Base-by-base conservation (phyloP, 352 stramenopile genomes). In the Phytopythium aichiense region DNA sequence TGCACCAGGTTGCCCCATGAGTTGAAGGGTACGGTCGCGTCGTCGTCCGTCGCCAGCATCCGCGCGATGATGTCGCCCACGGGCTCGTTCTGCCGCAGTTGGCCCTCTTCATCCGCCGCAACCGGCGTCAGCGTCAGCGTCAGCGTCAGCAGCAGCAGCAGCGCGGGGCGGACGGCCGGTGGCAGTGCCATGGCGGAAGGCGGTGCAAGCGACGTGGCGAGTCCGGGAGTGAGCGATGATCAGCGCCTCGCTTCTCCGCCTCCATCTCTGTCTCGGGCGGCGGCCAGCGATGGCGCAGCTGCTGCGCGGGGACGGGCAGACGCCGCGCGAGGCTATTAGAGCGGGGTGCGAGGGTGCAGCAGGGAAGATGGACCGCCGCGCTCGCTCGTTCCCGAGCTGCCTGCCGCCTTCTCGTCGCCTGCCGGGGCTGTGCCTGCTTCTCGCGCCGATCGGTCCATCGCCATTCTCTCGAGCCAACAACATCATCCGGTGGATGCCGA, bases 11-110 rank as follows among this genome's bases (percentile, higher is more conserved):
- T 67, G 40, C 64, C 67, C 60, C 60, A 66, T 16, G 66, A 78
- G 42, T 67, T 66, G 55, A 86, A 86, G n/a, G 77, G 77, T 40
- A 79, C 63, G 16, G 63, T 67, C 0, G 54, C 56, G 40, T 74
- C 67, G 3, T 62, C 64, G 20, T 67, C 60, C 8, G 54, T 46
- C 4, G 55, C n/a, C 38, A 68, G 52, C 28, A 60, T 28, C 0
- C 65, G 65, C 23, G 33, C 15, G 23, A 38, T 35, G 28, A 40
- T 55, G 20, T 4, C 46, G 46, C 1, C 22, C 6, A 31, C 46
- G 8, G 49, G 49, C 49, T 55, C 49, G 25, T 37, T 55, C 3
- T 31, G 23, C 12, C 49, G 49, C 49, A 55, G 49, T n/a, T 55
- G 23, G 12, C 4, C 1, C 22, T 31, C 25, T 25, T 11, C 15